These are phyloP conservation scores for Boechera divaricarpa DNA, from an alignment of 345 rosid genomes.

Conservation along the genomic window DNA sequence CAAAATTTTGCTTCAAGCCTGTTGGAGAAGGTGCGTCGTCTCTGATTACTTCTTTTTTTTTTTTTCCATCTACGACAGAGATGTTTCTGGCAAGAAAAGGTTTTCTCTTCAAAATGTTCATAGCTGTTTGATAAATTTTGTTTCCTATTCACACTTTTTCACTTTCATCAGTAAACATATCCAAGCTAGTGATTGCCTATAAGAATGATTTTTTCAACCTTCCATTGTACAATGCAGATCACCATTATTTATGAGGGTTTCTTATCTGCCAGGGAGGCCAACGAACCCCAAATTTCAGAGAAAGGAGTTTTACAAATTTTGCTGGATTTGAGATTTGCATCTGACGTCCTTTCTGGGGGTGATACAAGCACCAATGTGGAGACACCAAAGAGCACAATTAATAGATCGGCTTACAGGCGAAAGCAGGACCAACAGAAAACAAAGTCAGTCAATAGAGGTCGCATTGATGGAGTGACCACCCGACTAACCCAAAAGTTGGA, in stretches of 20 bases:
- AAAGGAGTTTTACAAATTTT: constrained; percentile 91
- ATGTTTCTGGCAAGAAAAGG: constrained; percentile 8
- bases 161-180: constrained; percentile 17
- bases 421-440: constrained; percentile 66
- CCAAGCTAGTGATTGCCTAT: constrained; percentile 30
- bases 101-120: neutral
- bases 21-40: constrained; percentile 71
- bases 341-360: constrained; percentile 87
- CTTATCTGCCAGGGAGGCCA: constrained; percentile 70
- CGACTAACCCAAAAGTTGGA: constrained; percentile 79
- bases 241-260: constrained; percentile 70
- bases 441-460: constrained; percentile 58
- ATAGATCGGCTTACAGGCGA: constrained; percentile 64
- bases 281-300: constrained; percentile 76
- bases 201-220: constrained; percentile 18
- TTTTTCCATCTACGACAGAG: constrained; percentile 1
- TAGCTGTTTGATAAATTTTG: constrained; percentile 5
- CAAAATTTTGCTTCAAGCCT: constrained; percentile 75
- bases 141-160: neutral
- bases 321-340: constrained; percentile 84
- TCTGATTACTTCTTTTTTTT: constrained; percentile 18
- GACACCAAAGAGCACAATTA: constrained; percentile 54
- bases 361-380: constrained; percentile 58
- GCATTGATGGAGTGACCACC: constrained; percentile 64
- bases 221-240: constrained; percentile 60